Evolutionary conservation across 768 basidiomycete genomes (phyloP), one percentile per base, ranked within the genome.

Genomic region (Amanita jacksonii): DNA sequence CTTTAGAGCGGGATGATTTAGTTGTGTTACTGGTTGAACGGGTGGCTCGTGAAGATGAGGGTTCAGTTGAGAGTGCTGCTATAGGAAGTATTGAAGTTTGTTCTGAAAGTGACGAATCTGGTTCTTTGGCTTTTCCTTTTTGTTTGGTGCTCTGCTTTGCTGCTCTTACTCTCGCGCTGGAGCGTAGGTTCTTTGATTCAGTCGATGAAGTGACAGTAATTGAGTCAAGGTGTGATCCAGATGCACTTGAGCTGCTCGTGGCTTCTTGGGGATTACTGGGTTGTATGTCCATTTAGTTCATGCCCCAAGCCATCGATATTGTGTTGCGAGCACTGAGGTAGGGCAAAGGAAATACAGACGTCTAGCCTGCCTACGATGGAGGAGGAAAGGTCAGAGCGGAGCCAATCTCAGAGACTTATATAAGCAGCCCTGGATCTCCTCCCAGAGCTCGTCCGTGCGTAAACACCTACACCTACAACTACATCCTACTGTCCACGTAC

Each of bases 251-350:
- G 75, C 73, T 76, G 68, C 68, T 73, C 63, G 73, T 75, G 75
- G 79, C 78, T 76, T 79, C 76, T 72, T 73, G 74, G 57, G 73
- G 69, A 71, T 84, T 66, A 58, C 64, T 66, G 68, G 73, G 76
- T 84, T 76, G 75, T 77, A 82, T 77, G 81, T 88, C 85, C 85
- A 88, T 88, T 87, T 86, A 87, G 82, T 77, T 70, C 70, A 75
- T 79, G 73, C 79, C 65, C 77, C 76, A 79, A 80, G 85, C 85
- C 85, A 88, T 88, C 79, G 84, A 84, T 76, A 60, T 66, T 57
- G 57, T 60, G 58, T 56, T 66, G 54, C 62, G 60, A 62, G 61
- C 54, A 57, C 56, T 58, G 56, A 60, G 58, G 47, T 55, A 54
- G 51, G 54, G 51, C 55, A 51, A 50, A 45, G 47, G 44, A 49